Evolutionary conservation across 2,329 filamentous ascomycete species (phyloP).

Genomic region (Coleophoma crateriformis): DNA sequence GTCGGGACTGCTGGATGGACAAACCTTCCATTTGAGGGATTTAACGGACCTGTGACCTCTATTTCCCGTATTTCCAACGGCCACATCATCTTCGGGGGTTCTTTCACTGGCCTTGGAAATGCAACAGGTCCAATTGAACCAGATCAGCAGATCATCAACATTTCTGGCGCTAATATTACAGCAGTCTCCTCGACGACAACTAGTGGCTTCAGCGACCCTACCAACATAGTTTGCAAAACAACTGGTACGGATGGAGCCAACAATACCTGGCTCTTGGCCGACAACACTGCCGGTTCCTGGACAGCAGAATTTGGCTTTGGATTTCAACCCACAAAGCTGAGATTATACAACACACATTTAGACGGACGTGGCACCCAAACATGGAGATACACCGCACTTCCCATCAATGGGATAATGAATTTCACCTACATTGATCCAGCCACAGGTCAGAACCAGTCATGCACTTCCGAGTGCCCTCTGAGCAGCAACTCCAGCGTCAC

Average conservation of each 20-base stretch:
- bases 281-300: slow-evolving; percentile 76
- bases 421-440: slow-evolving; percentile 79
- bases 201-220: slow-evolving; percentile 67
- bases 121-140: slow-evolving; percentile 60
- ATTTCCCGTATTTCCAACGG: slow-evolving; percentile 77
- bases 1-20: slow-evolving; percentile 61
- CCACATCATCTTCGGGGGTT: slow-evolving; percentile 87
- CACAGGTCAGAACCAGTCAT: slow-evolving; percentile 62
- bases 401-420: slow-evolving; percentile 91
- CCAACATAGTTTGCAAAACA: slow-evolving; percentile 77
- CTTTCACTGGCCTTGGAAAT: slow-evolving; percentile 85
- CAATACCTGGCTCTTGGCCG: slow-evolving; percentile 77
- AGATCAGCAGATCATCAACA: slow-evolving; percentile 76
- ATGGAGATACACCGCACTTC: slow-evolving; percentile 80
- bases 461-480: slow-evolving; percentile 81
- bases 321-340: slow-evolving; percentile 81
- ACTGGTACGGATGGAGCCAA: slow-evolving; percentile 60
- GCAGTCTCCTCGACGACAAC: slow-evolving; percentile 56
- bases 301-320: slow-evolving; percentile 75
- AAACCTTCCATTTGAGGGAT: slow-evolving; percentile 83
- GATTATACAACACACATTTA: slow-evolving; percentile 80
- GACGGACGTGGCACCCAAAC: slow-evolving; percentile 83
- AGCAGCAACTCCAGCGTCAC: slow-evolving; percentile 58
- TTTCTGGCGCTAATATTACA: slow-evolving; percentile 71
- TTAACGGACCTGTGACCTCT: slow-evolving; percentile 86